Base-by-base conservation (phyloP, 495 filamentous ascomycete species). In the Talaromyces trachyspermus region DNA sequence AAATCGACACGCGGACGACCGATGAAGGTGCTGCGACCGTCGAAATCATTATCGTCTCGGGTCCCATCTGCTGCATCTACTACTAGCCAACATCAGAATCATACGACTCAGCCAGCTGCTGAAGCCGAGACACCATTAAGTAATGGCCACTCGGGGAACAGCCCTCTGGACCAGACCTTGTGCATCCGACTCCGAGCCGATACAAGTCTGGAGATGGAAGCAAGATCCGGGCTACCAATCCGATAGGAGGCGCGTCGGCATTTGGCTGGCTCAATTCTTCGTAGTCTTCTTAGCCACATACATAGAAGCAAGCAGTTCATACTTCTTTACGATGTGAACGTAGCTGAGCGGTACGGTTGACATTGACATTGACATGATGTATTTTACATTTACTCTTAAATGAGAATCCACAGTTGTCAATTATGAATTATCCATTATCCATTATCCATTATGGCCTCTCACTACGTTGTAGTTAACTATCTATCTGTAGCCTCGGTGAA, bases 221-320 rank as follows among this genome's bases (percentile, higher is more conserved):
- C 50, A 78, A 81, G 52, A 61, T 65, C n/a, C 69, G 74, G 45
- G 65, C 68, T 4, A 55, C 81, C 18, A 96, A 96, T 60, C 90
- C 92, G 2, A 73, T 96, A 30, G 92, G 92, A 9, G 83, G 86
- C 27, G 92, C 86, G n/a, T 91, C 88, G 19, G 92, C 92, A 11
- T 98, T 98, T 70, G 78, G 85, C n/a, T 98, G 90, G 89, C 80
- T 96, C 65, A 84, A 83, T 54, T 56, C 68, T 23, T 42, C 39
- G 23, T 42, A 26, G 5, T 46, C 55, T 9, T 53, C 56, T 32
- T 40, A 53, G 10, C 27, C 14, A 17, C 27, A 15, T 17, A 9
- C n/a, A 17, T 37, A 37, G 33, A 37, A n/a, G n/a, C 19, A 37
- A 15, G 14, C 7, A n/a, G 7, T 11, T 37, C 14, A 15, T 15